phyloP scores from a whole-genome alignment of 2,329 filamentous ascomycete genomes.

The Neofusicoccum umdonicola region DNA sequence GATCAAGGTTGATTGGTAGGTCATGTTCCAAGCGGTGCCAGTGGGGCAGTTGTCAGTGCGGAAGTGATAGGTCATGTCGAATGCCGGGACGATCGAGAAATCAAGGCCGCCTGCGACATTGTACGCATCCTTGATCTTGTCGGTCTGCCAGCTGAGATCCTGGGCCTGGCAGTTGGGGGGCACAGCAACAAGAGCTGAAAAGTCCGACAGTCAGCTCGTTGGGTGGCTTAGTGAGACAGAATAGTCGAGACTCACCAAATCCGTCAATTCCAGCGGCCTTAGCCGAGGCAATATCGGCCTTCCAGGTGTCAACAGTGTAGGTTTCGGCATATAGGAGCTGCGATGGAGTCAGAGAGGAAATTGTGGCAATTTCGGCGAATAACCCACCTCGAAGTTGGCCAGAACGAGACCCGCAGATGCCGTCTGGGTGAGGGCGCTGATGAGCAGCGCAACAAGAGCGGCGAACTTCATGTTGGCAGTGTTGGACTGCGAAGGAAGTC shows the following conservation, averaged over 20 bases:
- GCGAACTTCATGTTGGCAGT: conserved; percentile 4
- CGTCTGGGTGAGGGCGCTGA: neutral
- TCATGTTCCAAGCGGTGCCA: conserved; percentile 36
- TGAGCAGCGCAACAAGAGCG: neutral
- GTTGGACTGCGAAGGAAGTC: neutral
- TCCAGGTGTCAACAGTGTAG: conserved; percentile 17
- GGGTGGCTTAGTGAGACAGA: neutral
- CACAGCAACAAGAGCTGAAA: conserved; percentile 35
- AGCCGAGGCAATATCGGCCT: conserved; percentile 16
- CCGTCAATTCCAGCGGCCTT: conserved; percentile 17
- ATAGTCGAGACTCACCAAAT: conserved; percentile 8
- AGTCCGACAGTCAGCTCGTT: neutral
- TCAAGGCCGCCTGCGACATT: conserved; percentile 31
- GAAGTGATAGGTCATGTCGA: conserved; percentile 37
- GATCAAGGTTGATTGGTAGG: conserved; percentile 35
- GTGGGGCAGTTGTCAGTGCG: conserved; percentile 24
- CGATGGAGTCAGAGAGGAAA: neutral
- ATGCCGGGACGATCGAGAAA: conserved; percentile 39
- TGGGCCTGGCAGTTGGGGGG: conserved; percentile 32
- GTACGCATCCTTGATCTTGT: conserved; percentile 37
- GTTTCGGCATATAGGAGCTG: conserved; percentile 11
- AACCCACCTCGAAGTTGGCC: conserved; percentile 10
- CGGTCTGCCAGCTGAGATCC: conserved; percentile 30
- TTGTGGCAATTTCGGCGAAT: neutral
- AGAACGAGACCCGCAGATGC: neutral